Base-by-base conservation (phyloP, 495 filamentous ascomycete species). In the Tetracladium marchalianum region DNA sequence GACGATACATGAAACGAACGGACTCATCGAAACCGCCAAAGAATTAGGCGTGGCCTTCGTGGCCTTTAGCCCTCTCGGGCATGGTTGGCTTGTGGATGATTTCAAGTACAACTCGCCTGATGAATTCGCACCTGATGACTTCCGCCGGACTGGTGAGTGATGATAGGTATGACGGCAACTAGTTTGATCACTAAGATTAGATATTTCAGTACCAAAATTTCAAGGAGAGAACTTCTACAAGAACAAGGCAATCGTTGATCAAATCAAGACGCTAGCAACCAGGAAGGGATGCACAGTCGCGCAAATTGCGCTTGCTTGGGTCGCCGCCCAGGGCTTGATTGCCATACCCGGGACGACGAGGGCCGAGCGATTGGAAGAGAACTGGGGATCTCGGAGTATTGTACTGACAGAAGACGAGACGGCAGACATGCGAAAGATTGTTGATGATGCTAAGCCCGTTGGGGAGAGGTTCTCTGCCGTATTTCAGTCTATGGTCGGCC, bases 221-320 rank as follows among this genome's bases (percentile, higher is more conserved):
- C 66, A 75, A 52, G 72, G 72, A 5, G 84, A 76, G 22, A 78
- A 77, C 59, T 84, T 90, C 59, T 68, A 77, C 45, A 65, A 76
- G 50, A 94, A 94, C 64, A 50, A 87, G 12, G 66, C 79, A 59
- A 72, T 94, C 10, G 77, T 81, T 6, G 61, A 62, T 5, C 60
- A 66, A 35, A 79, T 77, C 47, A 44, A 72, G 36, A 53, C 60
- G 44, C 41, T 73, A 38, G 75, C 75, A 1, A 54, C 61, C 5
- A 56, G 46, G 32, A 76, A 80, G 53, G 66, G 63, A 0, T 75
- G 75, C 50, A 85, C 80, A 5, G 67, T 80, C 0, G 75, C 76
- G 2, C 87, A 95, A 66, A 65, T 93, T 31, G 88, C 85, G 8
- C 63, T 94, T 42, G 76, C 67, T 19, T 95, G 89, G 88, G 36